Evolutionary conservation across 176 grass and related monocot genomes (phyloP).

Genomic region (Avena insularis): DNA sequence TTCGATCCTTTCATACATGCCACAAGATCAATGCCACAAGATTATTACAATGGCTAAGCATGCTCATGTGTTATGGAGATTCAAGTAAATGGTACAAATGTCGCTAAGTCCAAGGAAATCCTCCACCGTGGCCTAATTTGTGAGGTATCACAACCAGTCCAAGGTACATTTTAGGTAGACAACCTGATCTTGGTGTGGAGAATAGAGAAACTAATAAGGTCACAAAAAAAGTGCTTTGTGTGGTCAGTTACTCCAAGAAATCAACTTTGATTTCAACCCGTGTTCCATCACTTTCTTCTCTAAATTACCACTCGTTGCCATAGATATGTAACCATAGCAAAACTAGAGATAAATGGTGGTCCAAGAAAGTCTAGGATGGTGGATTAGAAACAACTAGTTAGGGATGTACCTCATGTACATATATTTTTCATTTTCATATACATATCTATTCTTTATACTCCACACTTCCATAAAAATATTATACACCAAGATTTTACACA

Average conservation of each 20-base stretch:
- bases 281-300: no score
- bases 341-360: no score
- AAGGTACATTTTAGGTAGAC: neutral
- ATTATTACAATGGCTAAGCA: neutral
- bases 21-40: no score
- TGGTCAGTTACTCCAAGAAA: neutral
- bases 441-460: neutral
- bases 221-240: rapidly evolving
- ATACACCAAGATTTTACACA: neutral
- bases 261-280: neutral
- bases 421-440: neutral
- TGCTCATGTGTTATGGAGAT: neutral
- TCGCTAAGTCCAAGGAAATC: no score
- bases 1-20: no score
- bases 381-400: neutral
- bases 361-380: neutral
- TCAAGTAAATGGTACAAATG: no score
- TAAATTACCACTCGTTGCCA: no score
- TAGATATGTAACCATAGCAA: no score
- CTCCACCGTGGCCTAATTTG: no score
- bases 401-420: neutral
- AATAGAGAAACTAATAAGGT: neutral
- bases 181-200: neutral
- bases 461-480: neutral
- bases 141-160: no score